phyloP scores from a whole-genome alignment of 108 stramenopile genomes.

The Cafeteria roenbergensis region DNA sequence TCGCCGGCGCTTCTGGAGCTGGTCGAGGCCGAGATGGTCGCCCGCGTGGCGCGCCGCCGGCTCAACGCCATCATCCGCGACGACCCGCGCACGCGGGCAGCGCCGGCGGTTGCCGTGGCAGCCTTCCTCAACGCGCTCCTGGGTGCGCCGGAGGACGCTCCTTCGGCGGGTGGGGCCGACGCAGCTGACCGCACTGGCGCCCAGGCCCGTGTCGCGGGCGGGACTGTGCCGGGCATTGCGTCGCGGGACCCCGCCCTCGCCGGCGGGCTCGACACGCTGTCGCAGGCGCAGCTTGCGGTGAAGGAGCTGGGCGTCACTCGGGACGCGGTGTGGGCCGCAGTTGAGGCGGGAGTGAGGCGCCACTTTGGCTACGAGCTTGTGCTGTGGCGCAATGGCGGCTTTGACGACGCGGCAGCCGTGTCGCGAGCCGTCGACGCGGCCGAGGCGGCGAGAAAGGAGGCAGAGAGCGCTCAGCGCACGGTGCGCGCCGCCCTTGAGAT shows the following conservation, averaged over 20 bases:
- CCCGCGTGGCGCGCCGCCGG: conserved; percentile 67
- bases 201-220: neutral
- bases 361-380: conserved; percentile 9
- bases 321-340: neutral
- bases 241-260: neutral
- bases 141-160: neutral
- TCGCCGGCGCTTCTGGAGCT: conserved; percentile 51
- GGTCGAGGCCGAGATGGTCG: conserved; percentile 87
- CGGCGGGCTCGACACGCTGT: neutral
- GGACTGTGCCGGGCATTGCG: neutral
- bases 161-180: neutral
- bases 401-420: neutral
- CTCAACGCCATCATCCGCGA: neutral
- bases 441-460: conserved; percentile 57
- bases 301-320: neutral
- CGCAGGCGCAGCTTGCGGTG: neutral
- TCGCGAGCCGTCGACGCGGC: neutral
- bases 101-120: neutral
- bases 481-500: too few relatives aligned
- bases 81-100: neutral
- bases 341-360: neutral
- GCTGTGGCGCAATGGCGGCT: conserved; percentile 1
- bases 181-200: neutral
- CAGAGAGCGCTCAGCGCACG: too few relatives aligned
- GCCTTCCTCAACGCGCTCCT: neutral